phyloP scores from a whole-genome alignment of 805 yeast genomes.

The Zygotorulaspora chibaensis region DNA sequence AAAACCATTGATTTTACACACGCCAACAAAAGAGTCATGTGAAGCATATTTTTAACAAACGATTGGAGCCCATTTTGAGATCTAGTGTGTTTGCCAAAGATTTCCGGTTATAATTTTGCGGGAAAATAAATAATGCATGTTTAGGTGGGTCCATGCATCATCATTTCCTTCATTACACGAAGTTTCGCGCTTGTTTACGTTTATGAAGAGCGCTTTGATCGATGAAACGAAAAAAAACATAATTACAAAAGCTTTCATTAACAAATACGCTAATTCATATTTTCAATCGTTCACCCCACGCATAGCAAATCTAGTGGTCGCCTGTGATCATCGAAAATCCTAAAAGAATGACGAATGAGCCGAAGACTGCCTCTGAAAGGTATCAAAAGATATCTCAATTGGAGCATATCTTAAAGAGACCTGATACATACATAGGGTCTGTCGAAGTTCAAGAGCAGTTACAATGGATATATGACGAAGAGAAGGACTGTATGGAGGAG shows the following conservation, averaged over 20 bases:
- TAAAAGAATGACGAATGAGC: constrained; percentile 13
- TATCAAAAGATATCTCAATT: constrained; percentile 92
- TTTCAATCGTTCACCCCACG: too few relatives aligned
- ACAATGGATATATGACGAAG: constrained; percentile 83
- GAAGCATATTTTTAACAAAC: too few relatives aligned
- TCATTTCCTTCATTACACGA: too few relatives aligned
- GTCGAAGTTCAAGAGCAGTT: constrained; percentile 74
- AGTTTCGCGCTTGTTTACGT: not conserved
- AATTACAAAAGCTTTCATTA: too few relatives aligned
- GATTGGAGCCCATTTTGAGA: too few relatives aligned
- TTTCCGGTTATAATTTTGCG: too few relatives aligned
- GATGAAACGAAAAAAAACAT: not conserved
- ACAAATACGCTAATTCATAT: too few relatives aligned
- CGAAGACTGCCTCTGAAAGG: constrained; percentile 55
- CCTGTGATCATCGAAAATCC: too few relatives aligned
- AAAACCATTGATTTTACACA: not conserved
- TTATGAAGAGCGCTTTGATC: not conserved
- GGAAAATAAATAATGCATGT: not conserved
- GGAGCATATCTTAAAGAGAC: constrained; percentile 94
- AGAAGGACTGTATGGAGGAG: constrained; percentile 53
- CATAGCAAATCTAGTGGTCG: too few relatives aligned
- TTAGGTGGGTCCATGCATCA: not conserved
- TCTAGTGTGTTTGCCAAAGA: too few relatives aligned
- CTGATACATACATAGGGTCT: constrained; percentile 96
- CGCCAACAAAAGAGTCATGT: too few relatives aligned